Evolutionary conservation across 2,329 filamentous ascomycete species (phyloP).

Genomic region (Xylaria sp.): DNA sequence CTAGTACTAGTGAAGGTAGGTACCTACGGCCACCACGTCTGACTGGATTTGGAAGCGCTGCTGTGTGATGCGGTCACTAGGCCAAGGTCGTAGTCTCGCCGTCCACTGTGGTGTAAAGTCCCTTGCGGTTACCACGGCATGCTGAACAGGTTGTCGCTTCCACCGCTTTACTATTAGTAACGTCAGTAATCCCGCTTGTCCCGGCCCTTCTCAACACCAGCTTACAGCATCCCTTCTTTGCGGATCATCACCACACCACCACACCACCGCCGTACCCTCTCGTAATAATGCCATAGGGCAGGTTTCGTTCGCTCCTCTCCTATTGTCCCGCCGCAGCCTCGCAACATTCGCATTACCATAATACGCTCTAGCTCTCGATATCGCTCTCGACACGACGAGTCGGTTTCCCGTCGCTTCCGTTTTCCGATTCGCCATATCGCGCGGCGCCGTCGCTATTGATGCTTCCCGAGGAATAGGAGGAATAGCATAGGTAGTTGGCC

Average conservation of each 20-base stretch:
- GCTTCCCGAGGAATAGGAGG: slow-evolving; percentile 12
- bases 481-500: neutral
- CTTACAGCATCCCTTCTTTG: slow-evolving; percentile 7
- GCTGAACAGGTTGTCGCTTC: slow-evolving; percentile 1
- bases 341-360: neutral
- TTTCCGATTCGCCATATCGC: slow-evolving; percentile 9
- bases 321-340: slow-evolving; percentile 9
- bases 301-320: slow-evolving; percentile 30
- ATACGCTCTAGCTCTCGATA: neutral
- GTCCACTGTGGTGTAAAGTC: neutral
- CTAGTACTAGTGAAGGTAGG: neutral
- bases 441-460: slow-evolving; percentile 11
- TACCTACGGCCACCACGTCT: slow-evolving; percentile 3
- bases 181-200: slow-evolving; percentile 20
- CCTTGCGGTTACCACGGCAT: neutral
- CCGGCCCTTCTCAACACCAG: slow-evolving; percentile 19
- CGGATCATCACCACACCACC: slow-evolving; percentile 1
- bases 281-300: slow-evolving; percentile 27
- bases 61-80: slow-evolving; percentile 17
- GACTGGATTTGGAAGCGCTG: slow-evolving; percentile 12
- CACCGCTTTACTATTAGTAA: neutral
- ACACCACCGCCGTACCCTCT: neutral
- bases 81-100: neutral
- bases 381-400: slow-evolving; percentile 11
- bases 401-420: slow-evolving; percentile 18